Conservation (phyloP, 495 filamentous ascomycete genomes). For the Hypoxylon trugodes region DNA sequence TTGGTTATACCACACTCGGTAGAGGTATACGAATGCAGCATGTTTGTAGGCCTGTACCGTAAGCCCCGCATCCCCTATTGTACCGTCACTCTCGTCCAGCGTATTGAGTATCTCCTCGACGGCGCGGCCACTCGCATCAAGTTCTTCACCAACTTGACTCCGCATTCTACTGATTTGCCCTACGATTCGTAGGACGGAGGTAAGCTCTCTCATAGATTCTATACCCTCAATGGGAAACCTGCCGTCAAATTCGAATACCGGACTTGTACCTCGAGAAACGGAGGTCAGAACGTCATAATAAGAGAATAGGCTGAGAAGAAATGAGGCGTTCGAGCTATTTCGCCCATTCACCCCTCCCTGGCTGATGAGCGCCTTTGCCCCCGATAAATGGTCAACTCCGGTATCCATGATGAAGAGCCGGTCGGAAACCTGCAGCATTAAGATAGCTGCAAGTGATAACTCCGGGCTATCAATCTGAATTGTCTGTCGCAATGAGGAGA, state of each 20-base stretch:
- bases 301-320: constrained; percentile 42
- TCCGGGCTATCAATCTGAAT: constrained; percentile 35
- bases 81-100: constrained; percentile 14
- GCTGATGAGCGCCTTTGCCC: constrained; percentile 41
- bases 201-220: constrained; percentile 36
- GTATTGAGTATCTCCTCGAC: constrained; percentile 26
- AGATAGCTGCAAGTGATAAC: constrained; percentile 40
- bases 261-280: constrained; percentile 34
- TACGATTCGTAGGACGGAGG: constrained; percentile 30
- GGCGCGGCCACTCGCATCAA: constrained; percentile 24
- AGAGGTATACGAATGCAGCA: constrained; percentile 44
- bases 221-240: constrained; percentile 33
- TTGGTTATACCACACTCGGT: constrained; percentile 41
- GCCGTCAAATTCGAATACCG: constrained; percentile 36
- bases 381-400: constrained; percentile 41
- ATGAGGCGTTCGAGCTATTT: constrained; percentile 27
- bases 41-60: constrained; percentile 43
- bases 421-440: constrained; percentile 44
- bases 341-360: constrained; percentile 16
- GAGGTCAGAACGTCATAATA: constrained; percentile 43
- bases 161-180: constrained; percentile 43
- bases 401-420: constrained; percentile 41
- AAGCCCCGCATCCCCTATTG: constrained; percentile 27
- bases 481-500: constrained; percentile 34
- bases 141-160: constrained; percentile 2